These are phyloP conservation scores for Betula pendula DNA, from an alignment of 306 rosid genomes.

Conservation along the genomic window DNA sequence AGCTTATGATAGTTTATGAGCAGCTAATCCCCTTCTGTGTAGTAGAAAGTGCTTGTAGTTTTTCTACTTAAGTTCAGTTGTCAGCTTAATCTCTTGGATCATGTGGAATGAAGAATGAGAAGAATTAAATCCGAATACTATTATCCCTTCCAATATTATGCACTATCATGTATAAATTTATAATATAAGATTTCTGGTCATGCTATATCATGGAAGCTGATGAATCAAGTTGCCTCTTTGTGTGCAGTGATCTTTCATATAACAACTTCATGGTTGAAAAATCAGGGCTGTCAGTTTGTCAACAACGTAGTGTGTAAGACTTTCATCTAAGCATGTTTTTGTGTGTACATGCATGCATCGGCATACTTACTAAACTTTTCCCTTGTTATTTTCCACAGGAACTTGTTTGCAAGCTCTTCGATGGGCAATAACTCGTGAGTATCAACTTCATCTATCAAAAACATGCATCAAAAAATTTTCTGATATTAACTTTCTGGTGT, in stretches of 20 bases:
- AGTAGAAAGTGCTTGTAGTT: neutral
- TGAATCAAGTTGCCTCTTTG: neutral
- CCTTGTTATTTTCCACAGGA: slow-evolving; percentile 24
- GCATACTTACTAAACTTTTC: neutral
- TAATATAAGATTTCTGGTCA: neutral
- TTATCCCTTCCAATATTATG: neutral
- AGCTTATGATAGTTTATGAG: neutral
- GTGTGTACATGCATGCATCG: neutral
- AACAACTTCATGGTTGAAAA: slow-evolving; percentile 24
- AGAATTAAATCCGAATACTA: neutral
- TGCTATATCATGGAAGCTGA: neutral
- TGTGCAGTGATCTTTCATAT: slow-evolving; percentile 48
- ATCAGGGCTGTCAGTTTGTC: slow-evolving; percentile 5
- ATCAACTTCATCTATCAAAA: neutral
- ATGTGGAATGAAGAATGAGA: neutral
- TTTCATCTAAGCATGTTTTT: too few relatives aligned
- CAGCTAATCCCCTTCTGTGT: too few relatives aligned
- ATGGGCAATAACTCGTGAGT: slow-evolving; percentile 38
- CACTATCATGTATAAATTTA: neutral
- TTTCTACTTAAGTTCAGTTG: neutral
- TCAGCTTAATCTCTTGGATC: neutral
- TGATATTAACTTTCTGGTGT: neutral
- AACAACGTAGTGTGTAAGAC: slow-evolving; percentile 30
- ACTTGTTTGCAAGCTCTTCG: slow-evolving; percentile 46
- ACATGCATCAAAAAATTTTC: neutral